Evolutionary conservation across 2,329 filamentous ascomycete genomes (phyloP).

Genomic region (Claviceps digitariae): DNA sequence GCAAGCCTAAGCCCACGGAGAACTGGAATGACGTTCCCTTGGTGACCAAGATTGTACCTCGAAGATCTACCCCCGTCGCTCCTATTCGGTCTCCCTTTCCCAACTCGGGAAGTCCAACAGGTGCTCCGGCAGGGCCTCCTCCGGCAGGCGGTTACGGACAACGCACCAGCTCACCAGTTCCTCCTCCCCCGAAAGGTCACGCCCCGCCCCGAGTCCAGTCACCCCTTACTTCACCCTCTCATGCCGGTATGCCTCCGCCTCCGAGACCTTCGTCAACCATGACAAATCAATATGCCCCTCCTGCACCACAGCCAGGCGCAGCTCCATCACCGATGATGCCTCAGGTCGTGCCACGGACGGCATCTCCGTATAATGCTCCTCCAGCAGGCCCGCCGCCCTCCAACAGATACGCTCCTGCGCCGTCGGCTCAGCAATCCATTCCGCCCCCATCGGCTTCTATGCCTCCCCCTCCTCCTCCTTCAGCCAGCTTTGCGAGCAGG

Average conservation of each 20-base stretch:
- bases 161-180: slow-evolving; percentile 59
- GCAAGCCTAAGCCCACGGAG: slow-evolving; percentile 56
- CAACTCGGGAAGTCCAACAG: slow-evolving; percentile 42
- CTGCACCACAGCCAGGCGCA: slow-evolving; percentile 49
- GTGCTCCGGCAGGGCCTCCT: slow-evolving; percentile 12
- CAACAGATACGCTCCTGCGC: slow-evolving; percentile 62
- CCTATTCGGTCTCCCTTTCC: slow-evolving; percentile 66
- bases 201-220: slow-evolving; percentile 59
- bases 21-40: slow-evolving; percentile 95
- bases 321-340: slow-evolving; percentile 40
- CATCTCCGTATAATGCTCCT: slow-evolving; percentile 78
- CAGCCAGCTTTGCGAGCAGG: slow-evolving; percentile 23
- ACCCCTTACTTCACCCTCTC: slow-evolving; percentile 42
- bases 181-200: slow-evolving; percentile 64
- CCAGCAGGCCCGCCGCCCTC: slow-evolving; percentile 55
- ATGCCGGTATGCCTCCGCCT: slow-evolving; percentile 38
- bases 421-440: slow-evolving; percentile 37
- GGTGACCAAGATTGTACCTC: slow-evolving; percentile 59
- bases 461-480: slow-evolving; percentile 25
- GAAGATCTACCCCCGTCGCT: slow-evolving; percentile 60
- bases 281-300: slow-evolving; percentile 38
- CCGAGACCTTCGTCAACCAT: slow-evolving; percentile 51
- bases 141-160: slow-evolving; percentile 42
- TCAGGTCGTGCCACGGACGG: slow-evolving; percentile 54
- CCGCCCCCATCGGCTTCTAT: slow-evolving; percentile 27